Conservation (phyloP, 1,284 basidiomycete genomes). For the Ceratobasidium sp. region DNA sequence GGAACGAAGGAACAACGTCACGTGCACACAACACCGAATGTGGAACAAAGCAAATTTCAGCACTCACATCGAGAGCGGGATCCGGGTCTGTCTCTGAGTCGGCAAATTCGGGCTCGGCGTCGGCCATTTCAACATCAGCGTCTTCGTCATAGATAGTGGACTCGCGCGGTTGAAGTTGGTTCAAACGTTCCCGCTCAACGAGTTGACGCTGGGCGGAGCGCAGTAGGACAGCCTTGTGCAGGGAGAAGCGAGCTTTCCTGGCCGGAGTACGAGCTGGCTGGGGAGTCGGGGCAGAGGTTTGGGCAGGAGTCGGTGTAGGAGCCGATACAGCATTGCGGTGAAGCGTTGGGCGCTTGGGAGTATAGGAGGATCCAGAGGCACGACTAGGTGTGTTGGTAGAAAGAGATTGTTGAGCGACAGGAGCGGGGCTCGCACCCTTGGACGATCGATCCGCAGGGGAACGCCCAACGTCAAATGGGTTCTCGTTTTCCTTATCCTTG, state of each 20-base stretch:
- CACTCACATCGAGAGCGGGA: slow-evolving; percentile 5
- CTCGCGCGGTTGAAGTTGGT: slow-evolving; percentile 29
- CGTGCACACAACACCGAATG: background rate
- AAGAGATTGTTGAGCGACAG: slow-evolving; percentile 11
- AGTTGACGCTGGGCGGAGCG: slow-evolving; percentile 68
- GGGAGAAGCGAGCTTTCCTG: slow-evolving; percentile 49
- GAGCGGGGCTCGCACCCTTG: slow-evolving; percentile 14
- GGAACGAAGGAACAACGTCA: background rate
- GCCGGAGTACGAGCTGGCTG: slow-evolving; percentile 51
- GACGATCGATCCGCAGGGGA: background rate
- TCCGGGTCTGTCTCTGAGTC: slow-evolving; percentile 25
- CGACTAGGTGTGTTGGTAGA: slow-evolving; percentile 14
- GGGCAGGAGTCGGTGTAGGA: slow-evolving; percentile 10
- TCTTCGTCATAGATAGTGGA: slow-evolving; percentile 27
- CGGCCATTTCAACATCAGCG: slow-evolving; percentile 25
- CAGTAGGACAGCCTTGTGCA: slow-evolving; percentile 72
- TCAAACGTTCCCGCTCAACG: slow-evolving; percentile 48
- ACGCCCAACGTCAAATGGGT: slow-evolving; percentile 31
- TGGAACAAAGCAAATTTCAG: slow-evolving; percentile 13
- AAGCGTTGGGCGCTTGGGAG: slow-evolving; percentile 42
- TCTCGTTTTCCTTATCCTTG: slow-evolving; percentile 35
- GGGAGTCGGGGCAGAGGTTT: slow-evolving; percentile 48
- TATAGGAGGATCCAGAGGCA: slow-evolving; percentile 9
- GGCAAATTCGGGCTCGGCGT: slow-evolving; percentile 16
- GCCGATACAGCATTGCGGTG: slow-evolving; percentile 39